phyloP scores from a whole-genome alignment of 2,329 filamentous ascomycete species.

The Fusarium nygamai region DNA sequence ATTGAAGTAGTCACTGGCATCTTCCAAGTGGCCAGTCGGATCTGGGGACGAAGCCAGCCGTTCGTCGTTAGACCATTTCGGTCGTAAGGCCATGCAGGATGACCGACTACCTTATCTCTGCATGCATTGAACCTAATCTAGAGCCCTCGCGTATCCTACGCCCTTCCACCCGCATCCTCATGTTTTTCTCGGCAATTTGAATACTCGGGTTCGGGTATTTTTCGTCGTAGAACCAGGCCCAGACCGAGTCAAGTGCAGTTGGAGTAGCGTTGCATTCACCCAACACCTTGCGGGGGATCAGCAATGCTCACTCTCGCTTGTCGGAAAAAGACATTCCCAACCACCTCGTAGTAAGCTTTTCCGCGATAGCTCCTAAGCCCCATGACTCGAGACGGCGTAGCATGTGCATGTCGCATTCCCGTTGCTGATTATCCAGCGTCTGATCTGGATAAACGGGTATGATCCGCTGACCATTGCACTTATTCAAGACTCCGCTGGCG shows the following conservation, averaged over 20 bases:
- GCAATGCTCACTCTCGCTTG: background rate
- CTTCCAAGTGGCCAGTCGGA: background rate
- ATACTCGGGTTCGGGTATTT: background rate
- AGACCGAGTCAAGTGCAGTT: background rate
- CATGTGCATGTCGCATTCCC: background rate
- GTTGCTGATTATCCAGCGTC: background rate
- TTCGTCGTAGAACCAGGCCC: background rate
- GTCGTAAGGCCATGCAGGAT: background rate
- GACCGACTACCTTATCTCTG: background rate
- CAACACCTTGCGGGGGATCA: conserved; percentile 17
- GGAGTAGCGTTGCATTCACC: background rate
- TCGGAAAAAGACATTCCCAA: conserved; percentile 13
- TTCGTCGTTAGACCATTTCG: background rate
- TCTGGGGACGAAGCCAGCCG: background rate
- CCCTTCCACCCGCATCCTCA: background rate
- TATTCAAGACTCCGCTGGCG: background rate
- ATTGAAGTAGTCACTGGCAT: background rate
- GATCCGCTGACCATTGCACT: background rate
- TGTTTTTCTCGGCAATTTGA: background rate
- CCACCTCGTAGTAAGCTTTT: conserved; percentile 2
- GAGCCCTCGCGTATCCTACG: background rate
- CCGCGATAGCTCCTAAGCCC: background rate
- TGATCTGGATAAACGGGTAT: background rate
- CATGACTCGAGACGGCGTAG: background rate
- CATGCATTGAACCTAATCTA: background rate